Conservation (phyloP, 352 stramenopile genomes). For the Pythium rhizo-oryzae region DNA sequence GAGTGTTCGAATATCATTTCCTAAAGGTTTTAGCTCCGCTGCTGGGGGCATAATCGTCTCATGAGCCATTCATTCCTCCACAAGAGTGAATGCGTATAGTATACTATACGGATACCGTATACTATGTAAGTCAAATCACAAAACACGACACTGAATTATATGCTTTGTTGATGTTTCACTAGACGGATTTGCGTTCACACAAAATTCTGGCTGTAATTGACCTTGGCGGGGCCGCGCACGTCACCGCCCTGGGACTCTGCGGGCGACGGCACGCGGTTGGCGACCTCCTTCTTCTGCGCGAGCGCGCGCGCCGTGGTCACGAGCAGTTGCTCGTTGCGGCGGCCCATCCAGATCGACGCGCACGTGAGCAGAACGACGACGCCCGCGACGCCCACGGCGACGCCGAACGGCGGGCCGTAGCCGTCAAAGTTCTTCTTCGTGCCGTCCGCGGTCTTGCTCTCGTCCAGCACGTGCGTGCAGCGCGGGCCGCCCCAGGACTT, state of each 20-base stretch:
- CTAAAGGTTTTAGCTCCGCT: not conserved
- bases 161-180: no score
- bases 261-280: not conserved
- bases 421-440: slow-evolving; percentile 10
- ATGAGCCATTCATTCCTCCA: slow-evolving; percentile 1
- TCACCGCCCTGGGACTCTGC: not conserved
- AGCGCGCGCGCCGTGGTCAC: not conserved
- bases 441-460: slow-evolving; percentile 10
- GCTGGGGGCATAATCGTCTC: slow-evolving; percentile 13
- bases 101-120: not conserved
- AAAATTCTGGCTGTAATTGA: slow-evolving; percentile 23
- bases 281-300: not conserved
- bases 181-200: not conserved
- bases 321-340: not conserved
- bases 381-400: not conserved
- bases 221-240: not conserved
- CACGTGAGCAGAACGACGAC: slow-evolving; percentile 12
- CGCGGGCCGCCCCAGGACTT: slow-evolving; percentile 35
- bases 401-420: slow-evolving; percentile 18
- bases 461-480: slow-evolving; percentile 45
- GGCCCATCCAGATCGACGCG: slow-evolving; percentile 14
- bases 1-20: not conserved
- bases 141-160: slow-evolving; percentile 1
- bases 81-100: slow-evolving; percentile 2
- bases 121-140: not conserved